These are phyloP conservation scores for Pyracantha coccinea DNA, from an alignment of 331 rosid genomes.

Conservation along the genomic window DNA sequence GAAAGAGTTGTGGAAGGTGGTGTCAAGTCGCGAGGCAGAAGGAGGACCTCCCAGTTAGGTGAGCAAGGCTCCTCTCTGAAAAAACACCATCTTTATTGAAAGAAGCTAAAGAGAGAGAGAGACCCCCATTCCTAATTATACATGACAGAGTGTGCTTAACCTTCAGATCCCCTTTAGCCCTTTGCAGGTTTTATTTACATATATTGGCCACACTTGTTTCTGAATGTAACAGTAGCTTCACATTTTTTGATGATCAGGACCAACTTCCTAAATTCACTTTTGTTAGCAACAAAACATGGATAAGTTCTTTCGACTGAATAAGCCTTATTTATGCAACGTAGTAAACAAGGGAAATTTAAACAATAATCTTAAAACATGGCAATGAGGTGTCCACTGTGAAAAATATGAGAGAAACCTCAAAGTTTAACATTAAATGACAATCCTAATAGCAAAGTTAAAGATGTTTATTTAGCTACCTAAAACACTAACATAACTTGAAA, in stretches of 20 bases:
- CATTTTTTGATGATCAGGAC: neutral
- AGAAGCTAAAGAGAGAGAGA: conserved; percentile 39
- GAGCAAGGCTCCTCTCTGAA: conserved; percentile 28
- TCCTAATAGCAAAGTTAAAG: too few relatives aligned
- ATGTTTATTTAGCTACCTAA: too few relatives aligned
- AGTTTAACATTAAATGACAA: too few relatives aligned
- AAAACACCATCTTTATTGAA: conserved; percentile 41
- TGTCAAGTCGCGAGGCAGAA: conserved; percentile 58
- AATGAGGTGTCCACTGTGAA: too few relatives aligned
- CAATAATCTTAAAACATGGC: too few relatives aligned
- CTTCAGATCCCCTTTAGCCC: conserved; percentile 27
- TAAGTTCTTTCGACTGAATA: neutral
- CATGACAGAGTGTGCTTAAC: neutral
- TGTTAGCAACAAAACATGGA: neutral
- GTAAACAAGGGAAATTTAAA: too few relatives aligned
- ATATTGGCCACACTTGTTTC: neutral
- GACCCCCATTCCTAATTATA: conserved; percentile 24
- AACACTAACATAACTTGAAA: too few relatives aligned
- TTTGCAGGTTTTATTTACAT: conserved; percentile 39
- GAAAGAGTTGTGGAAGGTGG: conserved; percentile 23
- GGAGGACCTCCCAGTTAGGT: conserved; percentile 7
- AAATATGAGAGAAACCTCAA: too few relatives aligned
- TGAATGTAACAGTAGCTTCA: neutral
- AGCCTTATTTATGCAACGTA: too few relatives aligned
- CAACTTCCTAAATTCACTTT: neutral